Base-by-base conservation (phyloP, 306 rosid species). In the Herpetospermum pedunculosum region DNA sequence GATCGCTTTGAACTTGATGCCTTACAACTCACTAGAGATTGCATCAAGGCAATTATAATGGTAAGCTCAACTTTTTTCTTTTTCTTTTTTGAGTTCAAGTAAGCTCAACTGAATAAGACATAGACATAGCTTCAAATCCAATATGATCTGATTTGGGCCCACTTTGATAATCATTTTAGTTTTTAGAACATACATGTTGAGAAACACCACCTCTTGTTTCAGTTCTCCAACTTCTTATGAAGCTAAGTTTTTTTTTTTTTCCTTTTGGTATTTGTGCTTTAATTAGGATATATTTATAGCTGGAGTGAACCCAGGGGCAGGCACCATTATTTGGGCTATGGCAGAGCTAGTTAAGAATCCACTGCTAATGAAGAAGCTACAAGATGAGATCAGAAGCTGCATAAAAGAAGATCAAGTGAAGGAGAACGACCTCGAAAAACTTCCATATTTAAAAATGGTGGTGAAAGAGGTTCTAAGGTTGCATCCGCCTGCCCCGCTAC, bases 381-480 rank as follows among this genome's bases (percentile, higher is more conserved):
- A 80, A 13, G 80, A 80, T 59, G 87, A 82, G 13, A 77, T 84
- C 58, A 80, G 85, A 73, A 76, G 44, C 7, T 76, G 49, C 28
- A 5, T 83, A 0, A 65, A 49, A 10, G 30, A 77, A 77, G 16
- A 72, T 9, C 6, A 0, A 4, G 18, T 48, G 4, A 72, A 72
- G 8, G 75, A 49, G 15, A 41, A 0, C 3, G 13, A 50, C n/a
- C 38, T 72, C 2, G 44, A 50, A 21, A 28, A 32, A 0, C 78
- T 87, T 84, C 62, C n/a, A 4, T 87, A 80, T 53, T 43, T 84
- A 14, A 80, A 82, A 46, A 68, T 77, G 30, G 47, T 70, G 0
- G 6, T 79, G 14, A 87, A 72, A 62, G 91, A 87, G 25, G 70
- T 79, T 54, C 35, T 84, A 1, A 77, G 87, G 41, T 82, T 84